These are phyloP conservation scores for Rhizophagus sp. DNA, from an alignment of 192 early-diverging fungal species.

Conservation along the genomic window DNA sequence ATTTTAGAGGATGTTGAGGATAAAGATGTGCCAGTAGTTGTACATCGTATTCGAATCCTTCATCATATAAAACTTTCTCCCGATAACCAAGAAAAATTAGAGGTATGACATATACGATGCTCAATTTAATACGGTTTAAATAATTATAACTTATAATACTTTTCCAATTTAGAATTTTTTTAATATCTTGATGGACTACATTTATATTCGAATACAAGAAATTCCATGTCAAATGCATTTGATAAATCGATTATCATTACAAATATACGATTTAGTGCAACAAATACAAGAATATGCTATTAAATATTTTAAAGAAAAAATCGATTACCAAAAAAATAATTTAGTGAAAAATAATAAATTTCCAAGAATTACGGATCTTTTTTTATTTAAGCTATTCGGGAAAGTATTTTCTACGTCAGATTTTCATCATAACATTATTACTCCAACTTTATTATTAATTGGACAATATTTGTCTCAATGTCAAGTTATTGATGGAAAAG, in stretches of 20 bases:
- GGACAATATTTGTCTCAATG: slow-evolving; percentile 74
- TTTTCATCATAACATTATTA: slow-evolving; percentile 82
- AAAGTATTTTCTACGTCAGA: slow-evolving; percentile 93
- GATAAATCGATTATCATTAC: neutral
- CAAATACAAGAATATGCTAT: slow-evolving; percentile 25
- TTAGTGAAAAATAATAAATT: slow-evolving; percentile 37
- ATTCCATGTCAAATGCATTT: neutral
- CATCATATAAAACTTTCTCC: slow-evolving; percentile 82
- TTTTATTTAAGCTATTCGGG: slow-evolving; percentile 66
- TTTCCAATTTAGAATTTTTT: neutral
- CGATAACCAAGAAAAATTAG: slow-evolving; percentile 79
- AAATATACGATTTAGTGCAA: neutral
- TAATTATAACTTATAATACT: neutral
- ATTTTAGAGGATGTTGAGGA: slow-evolving; percentile 63
- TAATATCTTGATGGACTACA: neutral
- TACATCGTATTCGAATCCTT: slow-evolving; percentile 80
- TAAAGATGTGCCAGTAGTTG: slow-evolving; percentile 71
- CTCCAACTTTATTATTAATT: slow-evolving; percentile 82
- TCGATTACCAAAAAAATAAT: slow-evolving; percentile 38
- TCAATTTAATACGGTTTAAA: neutral
- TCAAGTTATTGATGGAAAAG: slow-evolving; percentile 55
- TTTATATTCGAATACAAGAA: neutral
- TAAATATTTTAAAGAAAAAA: slow-evolving; percentile 61
- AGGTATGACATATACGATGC: slow-evolving; percentile 10
- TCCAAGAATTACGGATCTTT: slow-evolving; percentile 59